phyloP scores from a whole-genome alignment of 2,329 filamentous ascomycete genomes.

The Scedosporium aurantiacum region DNA sequence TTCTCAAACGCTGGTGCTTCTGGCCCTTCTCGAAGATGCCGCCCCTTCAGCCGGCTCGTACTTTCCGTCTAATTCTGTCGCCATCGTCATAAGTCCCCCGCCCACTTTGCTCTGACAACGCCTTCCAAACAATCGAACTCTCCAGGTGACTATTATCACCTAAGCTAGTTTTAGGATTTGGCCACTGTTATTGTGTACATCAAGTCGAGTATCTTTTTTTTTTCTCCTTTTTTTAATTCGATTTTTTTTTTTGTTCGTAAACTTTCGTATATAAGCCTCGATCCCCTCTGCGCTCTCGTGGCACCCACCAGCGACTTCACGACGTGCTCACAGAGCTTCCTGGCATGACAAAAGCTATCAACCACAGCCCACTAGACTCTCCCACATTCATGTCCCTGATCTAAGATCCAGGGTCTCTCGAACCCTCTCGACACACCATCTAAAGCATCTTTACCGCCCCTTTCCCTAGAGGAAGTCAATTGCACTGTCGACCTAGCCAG shows the following conservation, averaged over 20 bases:
- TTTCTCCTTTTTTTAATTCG: neutral
- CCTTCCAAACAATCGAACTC: neutral
- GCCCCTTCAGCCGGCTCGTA: neutral
- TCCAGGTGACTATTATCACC: neutral
- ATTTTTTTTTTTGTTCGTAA: neutral
- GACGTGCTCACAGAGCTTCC: neutral
- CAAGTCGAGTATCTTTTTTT: neutral
- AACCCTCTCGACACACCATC: neutral
- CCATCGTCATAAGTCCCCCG: constrained; percentile 6
- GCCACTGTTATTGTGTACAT: neutral
- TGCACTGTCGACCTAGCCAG: neutral
- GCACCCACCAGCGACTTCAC: neutral
- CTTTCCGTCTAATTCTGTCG: constrained; percentile 5
- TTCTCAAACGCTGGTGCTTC: no score
- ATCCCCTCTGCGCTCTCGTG: neutral
- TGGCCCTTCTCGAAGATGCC: neutral
- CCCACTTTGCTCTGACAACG: neutral
- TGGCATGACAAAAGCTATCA: neutral
- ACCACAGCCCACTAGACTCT: neutral
- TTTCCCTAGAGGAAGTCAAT: neutral
- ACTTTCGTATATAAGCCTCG: neutral
- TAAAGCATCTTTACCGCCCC: neutral
- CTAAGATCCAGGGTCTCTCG: neutral
- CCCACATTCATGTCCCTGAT: neutral
- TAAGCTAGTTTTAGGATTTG: neutral